A percentile compares a stretch with the other conserved stretches of the same genome.
phyloP scores from a whole-genome alignment of 176 grass and related monocot genomes.

The Coix lacrymajobi region DNA sequence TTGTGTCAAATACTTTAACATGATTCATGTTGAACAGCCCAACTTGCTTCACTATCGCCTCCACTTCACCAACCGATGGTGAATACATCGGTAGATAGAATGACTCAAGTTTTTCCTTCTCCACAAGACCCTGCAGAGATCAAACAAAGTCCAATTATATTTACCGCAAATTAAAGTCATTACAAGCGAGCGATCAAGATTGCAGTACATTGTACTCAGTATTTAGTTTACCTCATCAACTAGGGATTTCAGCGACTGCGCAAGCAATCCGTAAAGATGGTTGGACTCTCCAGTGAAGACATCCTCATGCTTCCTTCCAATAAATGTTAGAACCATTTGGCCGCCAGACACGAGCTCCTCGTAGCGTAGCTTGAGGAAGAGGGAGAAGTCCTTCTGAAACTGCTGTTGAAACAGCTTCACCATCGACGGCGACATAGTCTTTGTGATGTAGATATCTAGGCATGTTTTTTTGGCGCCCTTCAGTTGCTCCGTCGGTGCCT shows the following conservation, averaged over 20 bases:
- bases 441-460: conserved; percentile 34
- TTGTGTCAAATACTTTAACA: background rate
- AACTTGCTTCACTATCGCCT: background rate
- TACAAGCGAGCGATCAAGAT: background rate
- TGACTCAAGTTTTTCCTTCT: background rate
- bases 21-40: conserved; percentile 20
- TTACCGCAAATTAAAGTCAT: background rate
- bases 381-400: conserved; percentile 33
- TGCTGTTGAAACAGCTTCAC: conserved; percentile 34
- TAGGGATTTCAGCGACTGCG: conserved; percentile 20
- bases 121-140: background rate
- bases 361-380: conserved; percentile 36
- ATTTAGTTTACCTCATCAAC: background rate
- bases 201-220: background rate
- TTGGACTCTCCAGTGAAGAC: background rate
- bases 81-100: background rate
- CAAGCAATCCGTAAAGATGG: conserved; percentile 17
- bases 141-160: background rate
- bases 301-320: conserved; percentile 29
- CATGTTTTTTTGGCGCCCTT: background rate
- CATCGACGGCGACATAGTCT: conserved; percentile 18
- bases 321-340: conserved; percentile 37
- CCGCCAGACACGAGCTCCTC: conserved; percentile 35
- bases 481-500: conserved; percentile 28
- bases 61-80: conserved; percentile 16